Conservation (phyloP, 306 rosid genomes). For the Cucumis melo region DNA sequence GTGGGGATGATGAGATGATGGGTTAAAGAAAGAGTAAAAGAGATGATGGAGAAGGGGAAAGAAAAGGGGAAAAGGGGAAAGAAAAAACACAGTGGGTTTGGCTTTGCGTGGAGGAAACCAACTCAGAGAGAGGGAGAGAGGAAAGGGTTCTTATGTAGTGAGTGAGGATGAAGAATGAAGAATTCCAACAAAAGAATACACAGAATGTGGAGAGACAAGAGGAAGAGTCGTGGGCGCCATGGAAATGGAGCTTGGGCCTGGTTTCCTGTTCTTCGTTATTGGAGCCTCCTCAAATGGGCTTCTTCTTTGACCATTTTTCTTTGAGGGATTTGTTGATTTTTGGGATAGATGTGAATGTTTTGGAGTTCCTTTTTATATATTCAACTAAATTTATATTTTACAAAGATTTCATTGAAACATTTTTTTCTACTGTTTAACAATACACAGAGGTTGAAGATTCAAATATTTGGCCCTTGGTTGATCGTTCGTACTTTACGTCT, state of each 20-base stretch:
- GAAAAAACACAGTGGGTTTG: constrained; percentile 2
- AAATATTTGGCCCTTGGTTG: too few relatives aligned
- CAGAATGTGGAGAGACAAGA: background rate
- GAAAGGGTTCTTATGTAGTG: background rate
- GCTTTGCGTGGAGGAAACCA: constrained; percentile 54
- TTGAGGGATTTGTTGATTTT: background rate
- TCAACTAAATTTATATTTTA: too few relatives aligned
- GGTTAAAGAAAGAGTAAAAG: background rate
- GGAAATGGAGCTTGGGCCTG: background rate
- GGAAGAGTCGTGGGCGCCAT: background rate
- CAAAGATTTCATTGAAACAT: background rate
- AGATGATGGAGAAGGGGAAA: background rate
- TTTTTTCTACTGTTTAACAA: too few relatives aligned
- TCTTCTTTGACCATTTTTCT: background rate
- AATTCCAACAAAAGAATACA: background rate
- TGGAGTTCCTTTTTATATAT: too few relatives aligned
- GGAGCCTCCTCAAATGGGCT: background rate
- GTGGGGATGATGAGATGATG: constrained; percentile 3
- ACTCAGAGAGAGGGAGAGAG: constrained; percentile 8
- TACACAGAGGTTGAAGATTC: too few relatives aligned
- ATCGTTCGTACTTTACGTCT: too few relatives aligned
- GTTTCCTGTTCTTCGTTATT: background rate
- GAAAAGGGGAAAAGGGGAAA: background rate
- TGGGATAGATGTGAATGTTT: too few relatives aligned
- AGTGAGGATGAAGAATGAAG: constrained; percentile 1